Conservation (phyloP, 2,329 filamentous ascomycete genomes). For the Phaeosphaeria sp. region DNA sequence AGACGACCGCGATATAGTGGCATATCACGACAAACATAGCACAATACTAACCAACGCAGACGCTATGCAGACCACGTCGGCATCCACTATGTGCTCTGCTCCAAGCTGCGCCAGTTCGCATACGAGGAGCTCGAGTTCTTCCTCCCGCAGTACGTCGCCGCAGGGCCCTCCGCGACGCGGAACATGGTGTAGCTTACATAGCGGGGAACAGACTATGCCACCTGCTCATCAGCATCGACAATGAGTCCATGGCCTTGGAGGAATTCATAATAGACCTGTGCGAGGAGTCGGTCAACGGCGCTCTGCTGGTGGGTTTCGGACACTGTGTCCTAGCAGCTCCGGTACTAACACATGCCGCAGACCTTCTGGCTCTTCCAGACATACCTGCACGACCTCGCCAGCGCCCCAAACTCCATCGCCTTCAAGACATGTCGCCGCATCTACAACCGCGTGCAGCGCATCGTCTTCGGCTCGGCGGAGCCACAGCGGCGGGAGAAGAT, state of each 20-base stretch:
- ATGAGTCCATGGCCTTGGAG: conserved; percentile 89
- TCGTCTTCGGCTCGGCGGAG: conserved; percentile 81
- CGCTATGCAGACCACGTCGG: conserved; percentile 90
- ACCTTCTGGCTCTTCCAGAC: conserved; percentile 93
- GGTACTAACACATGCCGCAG: conserved; percentile 54
- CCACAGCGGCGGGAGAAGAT: conserved; percentile 74
- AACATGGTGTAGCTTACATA: conserved; percentile 50
- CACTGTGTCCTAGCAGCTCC: conserved; percentile 28
- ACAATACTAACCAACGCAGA: conserved; percentile 54
- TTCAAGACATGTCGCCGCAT: conserved; percentile 84
- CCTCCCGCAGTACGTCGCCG: conserved; percentile 65
- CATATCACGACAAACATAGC: neutral
- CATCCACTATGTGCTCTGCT: conserved; percentile 88
- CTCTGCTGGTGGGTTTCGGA: conserved; percentile 70
- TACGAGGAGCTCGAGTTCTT: conserved; percentile 95
- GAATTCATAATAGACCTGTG: conserved; percentile 87
- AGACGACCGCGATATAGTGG: neutral
- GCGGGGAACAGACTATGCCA: conserved; percentile 68
- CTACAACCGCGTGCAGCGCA: conserved; percentile 88
- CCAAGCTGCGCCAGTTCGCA: conserved; percentile 85
- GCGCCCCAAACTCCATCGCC: conserved; percentile 75
- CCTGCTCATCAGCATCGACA: conserved; percentile 85
- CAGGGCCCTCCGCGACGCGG: conserved; percentile 14
- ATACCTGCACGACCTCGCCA: conserved; percentile 80
- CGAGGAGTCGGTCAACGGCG: conserved; percentile 85